phyloP scores from a whole-genome alignment of 768 basidiomycete genomes.

The Leccinellum albellum region DNA sequence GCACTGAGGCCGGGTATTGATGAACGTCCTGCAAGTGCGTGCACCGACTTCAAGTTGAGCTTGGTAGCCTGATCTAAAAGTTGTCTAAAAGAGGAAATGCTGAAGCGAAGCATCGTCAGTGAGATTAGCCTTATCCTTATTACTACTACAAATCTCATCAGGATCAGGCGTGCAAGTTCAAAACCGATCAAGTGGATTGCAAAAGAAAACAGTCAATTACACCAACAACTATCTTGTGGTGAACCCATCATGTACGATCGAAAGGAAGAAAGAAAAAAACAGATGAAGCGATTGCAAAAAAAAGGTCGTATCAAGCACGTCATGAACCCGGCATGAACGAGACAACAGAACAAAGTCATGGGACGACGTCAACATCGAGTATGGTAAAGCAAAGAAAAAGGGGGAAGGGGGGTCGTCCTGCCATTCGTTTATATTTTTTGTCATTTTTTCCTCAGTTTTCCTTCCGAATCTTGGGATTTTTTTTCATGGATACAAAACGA shows the following conservation, averaged over 20 bases:
- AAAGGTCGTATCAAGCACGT: conserved; percentile 12
- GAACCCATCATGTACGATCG: conserved; percentile 5
- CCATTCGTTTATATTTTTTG: not conserved
- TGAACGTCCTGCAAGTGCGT: too few relatives aligned
- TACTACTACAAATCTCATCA: too few relatives aligned
- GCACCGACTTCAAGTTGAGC: too few relatives aligned
- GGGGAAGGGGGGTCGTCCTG: not conserved
- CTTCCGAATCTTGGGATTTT: not conserved
- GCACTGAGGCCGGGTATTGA: too few relatives aligned
- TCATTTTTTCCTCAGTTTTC: not conserved
- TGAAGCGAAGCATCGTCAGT: too few relatives aligned
- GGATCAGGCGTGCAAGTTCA: not conserved
- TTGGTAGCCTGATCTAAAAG: too few relatives aligned
- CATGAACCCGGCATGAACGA: conserved; percentile 28
- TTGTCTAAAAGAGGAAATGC: too few relatives aligned
- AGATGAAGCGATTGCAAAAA: conserved; percentile 6
- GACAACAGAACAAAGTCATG: not conserved
- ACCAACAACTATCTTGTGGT: conserved; percentile 22
- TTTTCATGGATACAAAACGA: not conserved
- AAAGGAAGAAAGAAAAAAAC: not conserved
- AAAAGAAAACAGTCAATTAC: conserved; percentile 10
- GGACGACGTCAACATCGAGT: not conserved
- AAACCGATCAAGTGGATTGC: conserved; percentile 7
- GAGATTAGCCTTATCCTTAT: too few relatives aligned
- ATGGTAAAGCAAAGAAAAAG: not conserved